Evolutionary conservation across 2,329 filamentous ascomycete species (phyloP), one percentile per base, ranked within the genome.

Genomic region (Aspergillus pseudoviridinutans): DNA sequence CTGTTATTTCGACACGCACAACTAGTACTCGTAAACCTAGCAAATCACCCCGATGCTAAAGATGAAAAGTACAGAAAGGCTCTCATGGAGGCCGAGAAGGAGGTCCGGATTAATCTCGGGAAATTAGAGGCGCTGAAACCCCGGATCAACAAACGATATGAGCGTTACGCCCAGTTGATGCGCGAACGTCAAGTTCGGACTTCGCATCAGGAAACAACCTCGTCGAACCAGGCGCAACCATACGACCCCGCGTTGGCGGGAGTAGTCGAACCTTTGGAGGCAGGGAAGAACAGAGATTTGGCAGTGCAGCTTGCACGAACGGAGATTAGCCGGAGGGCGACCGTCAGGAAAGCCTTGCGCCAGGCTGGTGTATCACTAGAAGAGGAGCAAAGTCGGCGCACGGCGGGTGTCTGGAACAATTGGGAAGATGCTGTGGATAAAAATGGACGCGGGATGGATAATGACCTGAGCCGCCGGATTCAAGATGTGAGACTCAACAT

Each of bases 1-100:
- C 86, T 97, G 58, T 84, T 96, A n/a, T 91, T 94, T 71, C 87
- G 94, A 65, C 92, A 96, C 76, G 91, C 91, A 9, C 83, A 88
- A 54, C 85, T 99, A n/a, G 84, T 96, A 25, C 79, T 96, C 28
- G 84, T 91, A 6, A 83, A 88, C 54, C 80, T 99, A 8, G 82
- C 84, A 0, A 82, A 79, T 1, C 94, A 97, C 66, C 92, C 93
- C 1, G 86, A 94, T 56, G 85, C 85, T 49, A 88, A 84, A 64
- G 82, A 85, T 7, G 81, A 84, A 9, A 84, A 88, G 38, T 82
- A 83, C 62, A 80, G 79, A 55, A 74, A 75, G 54, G 78, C 79
- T 12, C 69, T 88, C 50, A 76, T 79, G 50, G 76, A 78, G 44
- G 87, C 85, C 8, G 84, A 84, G 49, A 84, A 81, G 54, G 82